Base-by-base conservation (phyloP, 768 basidiomycete species). In the Psilocybe subaeruginosa region DNA sequence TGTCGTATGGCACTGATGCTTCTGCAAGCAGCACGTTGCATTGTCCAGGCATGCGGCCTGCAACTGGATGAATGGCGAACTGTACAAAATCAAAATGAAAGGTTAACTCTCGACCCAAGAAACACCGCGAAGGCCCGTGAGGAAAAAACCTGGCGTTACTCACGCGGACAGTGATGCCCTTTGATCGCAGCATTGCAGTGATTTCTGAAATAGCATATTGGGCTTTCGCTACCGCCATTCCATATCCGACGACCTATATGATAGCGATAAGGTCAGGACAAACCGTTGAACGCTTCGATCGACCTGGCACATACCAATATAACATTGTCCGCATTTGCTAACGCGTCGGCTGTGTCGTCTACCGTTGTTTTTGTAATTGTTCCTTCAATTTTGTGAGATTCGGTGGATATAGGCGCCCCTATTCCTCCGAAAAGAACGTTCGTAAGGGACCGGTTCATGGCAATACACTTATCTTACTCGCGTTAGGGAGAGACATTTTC, bases 341-440 rank as follows among this genome's bases (percentile, higher is more conserved):
- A 78, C 3, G 86, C 85, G 41, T 95, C 93, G 0, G 89, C 90
- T 0, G 90, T 87, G 58, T 95, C 93, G 29, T 95, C 93, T 0
- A 91, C 84, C 7, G 77, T 87, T 2, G 92, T 91, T 69, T 90
- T 85, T 3, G 89, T 91, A 47, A 95, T 87, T 1, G 84, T 79
- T 14, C 93, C 93, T 67, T 93, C 92, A n/a, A 94, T 92, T 73
- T 92, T 89, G 51, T 88, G 84, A 3, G 80, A 76, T 61, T 89
- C 86, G 4, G 76, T 74, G 7, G 85, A 78, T 9, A 78, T 78
- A 8, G 85, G 74, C 3, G 88, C 78, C 7, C 81, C 80, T 31
- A 93, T 90, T n/a, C 93, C 93, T 43, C 93, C 93, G 70, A 95
- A 95, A 8, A 95, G 80, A 16, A 95, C 93, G 64, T 95, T 95